Evolutionary conservation across 1,284 basidiomycete species (phyloP), one percentile per base, ranked within the genome.

Genomic region (Pulveroboletus sp.): DNA sequence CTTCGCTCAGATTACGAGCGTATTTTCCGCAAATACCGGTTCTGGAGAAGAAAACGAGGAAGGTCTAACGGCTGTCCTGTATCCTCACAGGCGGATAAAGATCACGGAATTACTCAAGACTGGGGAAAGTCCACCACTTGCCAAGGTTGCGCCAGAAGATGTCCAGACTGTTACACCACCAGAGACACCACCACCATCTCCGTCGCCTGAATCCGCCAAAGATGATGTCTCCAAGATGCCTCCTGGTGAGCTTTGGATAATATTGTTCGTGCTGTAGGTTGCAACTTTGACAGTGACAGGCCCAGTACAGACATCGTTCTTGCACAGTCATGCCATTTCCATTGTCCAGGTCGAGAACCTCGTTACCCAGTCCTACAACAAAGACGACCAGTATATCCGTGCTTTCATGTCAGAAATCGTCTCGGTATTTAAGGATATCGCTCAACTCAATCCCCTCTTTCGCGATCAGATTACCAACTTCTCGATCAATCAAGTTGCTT

Each of bases 381-480:
- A 95, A 74, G 92, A 96, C 72, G 88, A 94, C 69, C 94, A 96
- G 72, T 90, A 97, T 72, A 90, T 96, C 60, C 90, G 94, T 33
- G 96, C 96, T 4, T 91, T 98, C 77, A 96, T 96, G 87, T 89
- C 91, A 52, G 96, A 98, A 76, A 92, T 99, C 60, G 93, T 99
- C 62, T 91, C 91, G 46, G 94, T 98, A 33, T 98, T 99, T 85
- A 99, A 98, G 80, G 96, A 98, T 72, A 98, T 99, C 62, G 96
- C 96, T 0, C 93, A 96, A 72, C 82, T 98, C 52, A 98, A 97
- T 75, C 95, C 96, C 1, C 86, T 98, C 60, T 98, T 99, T 87
- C 90, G 96, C 50, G 96, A 98, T 77, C 96, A 98, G 74, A 97
- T 96, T 63, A 94, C 93, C 65, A 96, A 96, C 74, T 98, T 98